Base-by-base conservation (phyloP, 306 rosid genomes). In the Trifolium subterraneum region DNA sequence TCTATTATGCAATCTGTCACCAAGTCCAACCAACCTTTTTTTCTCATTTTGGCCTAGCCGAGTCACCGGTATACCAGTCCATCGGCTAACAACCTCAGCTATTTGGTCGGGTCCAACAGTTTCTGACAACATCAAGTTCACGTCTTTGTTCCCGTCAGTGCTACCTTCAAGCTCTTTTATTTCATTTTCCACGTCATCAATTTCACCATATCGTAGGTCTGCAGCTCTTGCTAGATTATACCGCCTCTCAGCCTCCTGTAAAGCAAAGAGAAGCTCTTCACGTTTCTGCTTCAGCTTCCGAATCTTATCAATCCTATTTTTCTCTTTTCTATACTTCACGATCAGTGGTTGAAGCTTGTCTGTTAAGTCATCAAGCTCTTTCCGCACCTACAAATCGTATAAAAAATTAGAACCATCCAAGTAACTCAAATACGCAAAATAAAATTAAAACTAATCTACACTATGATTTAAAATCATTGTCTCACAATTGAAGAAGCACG, bases 1-100 rank as follows among this genome's bases (percentile, higher is more conserved):
- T 75, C 98, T 91, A 52, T 36, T 48, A 83, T 91, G 98, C 86
- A 93, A 68, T 78, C 98, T 85, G 35, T 88, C 93, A 41, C 82
- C 92, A 25, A 93, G 90, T 19, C 97, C 96, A 22, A 88, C 85
- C n/a, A 93, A 36, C 80, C 96, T 86, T 48, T 76, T 82, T 38
- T 91, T 93, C 0, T 91, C 98, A 60, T 93, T 84, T 54, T 91
- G 93, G 68, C 97, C 98, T 6, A 93, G 97, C 85, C 98, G 84
- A 0, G 98, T 93, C 35, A 93, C 92, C 0, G 96, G 98, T 19
- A 93, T 93, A 13, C 98, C 97, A 0, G 98, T 93, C 97, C 96
- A 93, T 6, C 98, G 96, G 82, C 98, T 85, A 39, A 93, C 98
- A 8, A 93, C 96, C 80, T 93, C 97, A 0, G 97, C 92, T 66